Evolutionary conservation across 108 stramenopile genomes (phyloP).

Genomic region (Epithemia pelagica): DNA sequence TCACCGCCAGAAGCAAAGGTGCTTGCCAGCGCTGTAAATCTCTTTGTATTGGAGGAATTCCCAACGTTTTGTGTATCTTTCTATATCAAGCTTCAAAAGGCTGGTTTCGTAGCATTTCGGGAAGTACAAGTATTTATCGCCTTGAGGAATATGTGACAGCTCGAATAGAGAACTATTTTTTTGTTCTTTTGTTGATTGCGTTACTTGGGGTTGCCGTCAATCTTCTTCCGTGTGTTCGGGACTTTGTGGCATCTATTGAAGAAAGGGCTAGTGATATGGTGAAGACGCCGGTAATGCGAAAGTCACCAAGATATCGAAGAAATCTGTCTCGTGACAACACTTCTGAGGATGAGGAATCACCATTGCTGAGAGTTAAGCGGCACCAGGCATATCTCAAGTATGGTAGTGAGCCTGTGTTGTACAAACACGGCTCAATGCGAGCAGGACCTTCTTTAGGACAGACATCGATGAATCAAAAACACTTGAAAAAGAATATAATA

Average conservation of each 20-base stretch:
- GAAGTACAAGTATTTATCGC: conserved; percentile 45
- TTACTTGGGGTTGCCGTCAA: conserved; percentile 64
- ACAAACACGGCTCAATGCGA: conserved; percentile 54
- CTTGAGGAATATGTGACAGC: conserved; percentile 63
- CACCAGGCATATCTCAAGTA: conserved; percentile 62
- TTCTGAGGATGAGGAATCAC: conserved; percentile 30
- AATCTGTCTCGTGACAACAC: conserved; percentile 10
- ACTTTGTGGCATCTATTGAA: conserved; percentile 61
- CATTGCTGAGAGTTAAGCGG: conserved; percentile 40
- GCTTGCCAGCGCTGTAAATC: conserved; percentile 68
- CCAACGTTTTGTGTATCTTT: conserved; percentile 68
- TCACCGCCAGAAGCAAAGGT: conserved; percentile 65
- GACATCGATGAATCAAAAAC: conserved; percentile 13
- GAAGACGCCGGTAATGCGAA: conserved; percentile 52
- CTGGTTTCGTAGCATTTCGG: conserved; percentile 60
- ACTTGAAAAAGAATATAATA: conserved; percentile 20
- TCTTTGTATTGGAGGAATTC: conserved; percentile 78
- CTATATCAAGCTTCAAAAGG: conserved; percentile 49
- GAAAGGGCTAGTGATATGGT: conserved; percentile 45
- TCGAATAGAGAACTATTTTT: conserved; percentile 66
- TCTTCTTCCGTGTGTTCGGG: conserved; percentile 42
- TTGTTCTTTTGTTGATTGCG: conserved; percentile 45
- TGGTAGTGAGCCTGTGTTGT: conserved; percentile 45
- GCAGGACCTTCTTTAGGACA: conserved; percentile 43
- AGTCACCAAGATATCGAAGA: too few relatives aligned